These are phyloP conservation scores for Monosporascus ibericus DNA, from an alignment of 2,329 filamentous ascomycete genomes.

Conservation along the genomic window DNA sequence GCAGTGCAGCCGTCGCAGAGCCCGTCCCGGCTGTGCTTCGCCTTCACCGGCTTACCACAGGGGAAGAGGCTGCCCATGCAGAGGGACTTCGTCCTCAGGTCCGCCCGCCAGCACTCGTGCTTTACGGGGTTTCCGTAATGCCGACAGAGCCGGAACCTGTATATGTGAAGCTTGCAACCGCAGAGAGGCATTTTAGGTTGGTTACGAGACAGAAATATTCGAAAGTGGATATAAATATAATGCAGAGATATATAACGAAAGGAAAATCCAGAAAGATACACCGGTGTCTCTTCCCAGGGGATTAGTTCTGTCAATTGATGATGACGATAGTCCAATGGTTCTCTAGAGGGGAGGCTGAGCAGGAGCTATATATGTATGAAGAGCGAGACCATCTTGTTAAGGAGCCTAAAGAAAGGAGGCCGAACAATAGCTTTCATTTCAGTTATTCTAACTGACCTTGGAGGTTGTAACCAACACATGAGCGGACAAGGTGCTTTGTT, in stretches of 20 bases:
- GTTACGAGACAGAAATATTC: not conserved
- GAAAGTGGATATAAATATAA: not conserved
- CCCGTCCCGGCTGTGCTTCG: not conserved
- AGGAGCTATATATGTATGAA: not conserved
- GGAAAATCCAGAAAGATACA: not conserved
- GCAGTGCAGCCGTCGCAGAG: constrained; percentile 12
- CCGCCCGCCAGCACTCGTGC: constrained; percentile 12
- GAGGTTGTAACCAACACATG: too few species aligned
- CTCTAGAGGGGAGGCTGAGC: not conserved
- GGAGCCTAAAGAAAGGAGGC: not conserved
- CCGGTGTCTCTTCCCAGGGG: not conserved
- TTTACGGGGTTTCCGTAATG: constrained; percentile 15
- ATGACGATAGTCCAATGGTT: not conserved
- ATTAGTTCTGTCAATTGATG: not conserved
- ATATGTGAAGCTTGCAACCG: constrained; percentile 11
- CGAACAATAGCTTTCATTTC: not conserved
- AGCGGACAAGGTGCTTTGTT: too few species aligned
- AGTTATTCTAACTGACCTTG: not conserved
- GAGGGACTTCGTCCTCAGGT: constrained; percentile 5
- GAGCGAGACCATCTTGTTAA: not conserved
- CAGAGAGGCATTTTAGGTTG: constrained; percentile 4
- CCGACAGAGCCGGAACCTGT: constrained; percentile 13
- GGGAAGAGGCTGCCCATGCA: constrained; percentile 10
- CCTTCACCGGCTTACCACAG: constrained; percentile 4
- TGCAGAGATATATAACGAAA: not conserved